Percentiles rank a stretch among this genome's conserved stretches.
These are phyloP conservation scores for Tylopilus intermedius DNA, from an alignment of 768 basidiomycete species.

Conservation along the genomic window DNA sequence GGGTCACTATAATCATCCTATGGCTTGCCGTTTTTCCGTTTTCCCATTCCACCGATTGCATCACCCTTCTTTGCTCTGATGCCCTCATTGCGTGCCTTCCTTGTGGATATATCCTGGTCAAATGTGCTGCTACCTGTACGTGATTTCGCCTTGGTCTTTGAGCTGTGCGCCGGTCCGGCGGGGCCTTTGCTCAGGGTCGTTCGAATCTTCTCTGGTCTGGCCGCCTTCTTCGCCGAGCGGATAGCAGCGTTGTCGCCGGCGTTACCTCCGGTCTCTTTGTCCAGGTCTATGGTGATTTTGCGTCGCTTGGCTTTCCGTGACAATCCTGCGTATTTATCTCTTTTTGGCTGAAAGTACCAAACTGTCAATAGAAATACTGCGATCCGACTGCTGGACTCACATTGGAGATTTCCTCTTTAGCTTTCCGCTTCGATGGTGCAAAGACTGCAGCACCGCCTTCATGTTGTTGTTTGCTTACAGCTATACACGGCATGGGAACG, in stretches of 20 bases:
- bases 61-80: constrained; percentile 62
- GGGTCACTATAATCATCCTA: constrained; percentile 5
- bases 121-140: constrained; percentile 41
- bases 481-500: constrained; percentile 35
- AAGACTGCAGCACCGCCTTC: constrained; percentile 45
- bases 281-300: constrained; percentile 81
- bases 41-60: constrained; percentile 47
- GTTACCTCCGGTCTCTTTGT: constrained; percentile 55
- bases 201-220: constrained; percentile 72
- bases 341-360: constrained; percentile 50
- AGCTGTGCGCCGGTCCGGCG: constrained; percentile 32
- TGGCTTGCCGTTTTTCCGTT: constrained; percentile 41
- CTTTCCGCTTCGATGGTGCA: constrained; percentile 38
- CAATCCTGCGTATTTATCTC: constrained; percentile 76
- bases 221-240: constrained; percentile 80
- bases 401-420: constrained; percentile 34
- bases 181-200: constrained; percentile 37
- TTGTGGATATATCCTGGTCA: constrained; percentile 54
- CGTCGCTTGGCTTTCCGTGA: constrained; percentile 85
- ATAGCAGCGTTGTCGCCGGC: constrained; percentile 67
- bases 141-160: constrained; percentile 28
- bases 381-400: constrained; percentile 27
- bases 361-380: constrained; percentile 3
- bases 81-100: constrained; percentile 46
- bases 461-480: constrained; percentile 70